Percentiles rank a stretch among this genome's conserved stretches.
Evolutionary conservation across 1,284 basidiomycete species (phyloP).

Genomic region (Moniliella sp.): DNA sequence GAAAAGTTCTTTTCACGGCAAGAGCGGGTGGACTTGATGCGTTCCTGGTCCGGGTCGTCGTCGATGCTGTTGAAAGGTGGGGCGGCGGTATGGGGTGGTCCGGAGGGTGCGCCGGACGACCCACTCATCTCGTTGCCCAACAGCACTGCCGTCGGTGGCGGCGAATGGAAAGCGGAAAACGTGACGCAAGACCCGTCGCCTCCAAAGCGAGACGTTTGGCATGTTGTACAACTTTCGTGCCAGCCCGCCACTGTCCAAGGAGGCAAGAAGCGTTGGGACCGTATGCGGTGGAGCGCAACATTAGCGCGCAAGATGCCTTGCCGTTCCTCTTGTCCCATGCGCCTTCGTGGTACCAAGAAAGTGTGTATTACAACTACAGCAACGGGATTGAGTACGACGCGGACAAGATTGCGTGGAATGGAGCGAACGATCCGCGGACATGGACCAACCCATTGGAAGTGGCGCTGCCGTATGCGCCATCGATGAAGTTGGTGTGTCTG

Average conservation of each 20-base stretch:
- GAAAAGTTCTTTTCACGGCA: slow-evolving; percentile 55
- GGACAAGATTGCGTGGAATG: slow-evolving; percentile 20
- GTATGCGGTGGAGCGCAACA: too few relatives aligned
- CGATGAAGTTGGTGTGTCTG: slow-evolving; percentile 76
- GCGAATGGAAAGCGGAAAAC: slow-evolving; percentile 1
- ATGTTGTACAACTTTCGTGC: too few relatives aligned
- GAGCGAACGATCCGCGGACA: slow-evolving; percentile 28
- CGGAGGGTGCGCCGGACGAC: slow-evolving; percentile 28
- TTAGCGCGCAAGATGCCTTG: slow-evolving; percentile 57
- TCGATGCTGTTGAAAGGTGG: slow-evolving; percentile 51
- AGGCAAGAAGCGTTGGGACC: too few relatives aligned
- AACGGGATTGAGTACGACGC: slow-evolving; percentile 68
- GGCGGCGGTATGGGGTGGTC: slow-evolving; percentile 67
- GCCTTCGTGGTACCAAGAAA: slow-evolving; percentile 56
- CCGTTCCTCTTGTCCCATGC: slow-evolving; percentile 67
- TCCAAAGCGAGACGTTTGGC: too few relatives aligned
- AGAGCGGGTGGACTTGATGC: slow-evolving; percentile 73
- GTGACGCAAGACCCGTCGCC: too few relatives aligned
- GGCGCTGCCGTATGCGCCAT: slow-evolving; percentile 59
- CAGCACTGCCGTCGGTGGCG: slow-evolving; percentile 34
- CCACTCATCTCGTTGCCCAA: slow-evolving; percentile 3
- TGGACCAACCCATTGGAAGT: slow-evolving; percentile 88
- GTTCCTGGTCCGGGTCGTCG: slow-evolving; percentile 81
- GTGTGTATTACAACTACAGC: slow-evolving; percentile 77
- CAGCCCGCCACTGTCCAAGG: too few relatives aligned